A percentile compares a stretch with the other conserved stretches of the same genome.
These are phyloP conservation scores for Picochlorum costavermella DNA, from an alignment of 139 green algal species.

Conservation along the genomic window DNA sequence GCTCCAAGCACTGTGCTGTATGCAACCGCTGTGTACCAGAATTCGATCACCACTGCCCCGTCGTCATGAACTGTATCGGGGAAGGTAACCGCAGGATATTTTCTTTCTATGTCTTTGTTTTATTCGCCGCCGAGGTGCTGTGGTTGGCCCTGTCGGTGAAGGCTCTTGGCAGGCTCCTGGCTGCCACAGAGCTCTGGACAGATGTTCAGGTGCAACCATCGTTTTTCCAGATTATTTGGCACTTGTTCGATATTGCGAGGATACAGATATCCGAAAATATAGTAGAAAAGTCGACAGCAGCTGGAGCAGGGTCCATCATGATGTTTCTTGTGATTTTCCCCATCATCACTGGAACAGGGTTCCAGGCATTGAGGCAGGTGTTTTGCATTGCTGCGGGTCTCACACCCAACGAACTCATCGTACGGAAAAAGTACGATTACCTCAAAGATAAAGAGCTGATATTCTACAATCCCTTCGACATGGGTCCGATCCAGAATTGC, in stretches of 20 bases:
- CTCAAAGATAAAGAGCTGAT: conserved; percentile 22
- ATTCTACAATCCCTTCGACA: conserved; percentile 42
- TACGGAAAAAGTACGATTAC: conserved; percentile 40
- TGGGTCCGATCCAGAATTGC: conserved; percentile 28
- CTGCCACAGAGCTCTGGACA: no score
- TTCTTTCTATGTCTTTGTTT: conserved; percentile 23
- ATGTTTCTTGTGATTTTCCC: conserved; percentile 7
- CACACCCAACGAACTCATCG: conserved; percentile 56
- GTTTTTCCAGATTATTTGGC: no score
- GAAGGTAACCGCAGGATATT: conserved; percentile 37
- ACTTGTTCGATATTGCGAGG: no score
- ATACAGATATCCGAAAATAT: background rate
- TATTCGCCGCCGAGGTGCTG: conserved; percentile 31
- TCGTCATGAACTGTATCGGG: conserved; percentile 44
- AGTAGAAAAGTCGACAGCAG: background rate
- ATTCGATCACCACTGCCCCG: conserved; percentile 58
- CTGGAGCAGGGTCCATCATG: background rate
- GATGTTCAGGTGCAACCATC: no score
- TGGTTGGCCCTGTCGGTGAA: conserved; percentile 23
- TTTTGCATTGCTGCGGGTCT: conserved; percentile 47
- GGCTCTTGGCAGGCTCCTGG: conserved; percentile 9
- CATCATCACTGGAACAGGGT: conserved; percentile 16
- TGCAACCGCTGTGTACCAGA: conserved; percentile 38
- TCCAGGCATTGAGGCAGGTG: conserved; percentile 24
- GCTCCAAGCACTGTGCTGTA: conserved; percentile 41